Base-by-base conservation (phyloP, 2,329 filamentous ascomycete genomes). In the Apiospora sp. region DNA sequence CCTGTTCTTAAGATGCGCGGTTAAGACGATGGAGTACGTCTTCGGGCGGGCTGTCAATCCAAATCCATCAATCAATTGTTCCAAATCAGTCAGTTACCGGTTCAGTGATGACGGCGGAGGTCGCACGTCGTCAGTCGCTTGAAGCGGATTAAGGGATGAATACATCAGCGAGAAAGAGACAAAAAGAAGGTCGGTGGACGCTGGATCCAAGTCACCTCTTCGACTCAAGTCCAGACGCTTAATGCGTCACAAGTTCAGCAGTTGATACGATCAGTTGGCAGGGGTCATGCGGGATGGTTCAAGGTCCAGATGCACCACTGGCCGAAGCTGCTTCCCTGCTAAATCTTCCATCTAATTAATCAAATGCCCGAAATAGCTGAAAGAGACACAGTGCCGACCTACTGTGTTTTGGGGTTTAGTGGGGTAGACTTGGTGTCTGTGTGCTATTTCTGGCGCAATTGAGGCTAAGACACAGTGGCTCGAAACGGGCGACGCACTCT, bases 1-100 rank as follows among this genome's bases (percentile, higher is more conserved):
- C 58, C 34, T 64, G 58, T 41, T n/a, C 58, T 64, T 64, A 64
- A 64, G 58, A 64, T 64, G 58, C 58, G 34, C 58, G 22, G 58
- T 24, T 64, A 64, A 64, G 58, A 61, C 37, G 30, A 30, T 37
- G 54, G 7, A 37, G 3, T 16, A n/a, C 48, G n/a, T 30, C 24
- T 30, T 61, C 54, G 54, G 54, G 19, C 30, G 58, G 19, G 58
- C 34, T 22, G 30, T 64, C 58, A 64, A n/a, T 64, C 30, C 58
- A 64, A n/a, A 41, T 61, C 54, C 54, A 61, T 61, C 30, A 61
- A 37, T 61, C 54, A 61, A 61, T 37, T n/a, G 19, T 37, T 30
- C 54, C 22, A 19, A 10, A 14, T 34, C 27, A 19, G 14, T 22
- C 30, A 34, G 30, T 37, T 8, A 19, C 30, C 54, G 37, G 4